Conservation (phyloP, 345 rosid species). For the Gossypium turneri region DNA sequence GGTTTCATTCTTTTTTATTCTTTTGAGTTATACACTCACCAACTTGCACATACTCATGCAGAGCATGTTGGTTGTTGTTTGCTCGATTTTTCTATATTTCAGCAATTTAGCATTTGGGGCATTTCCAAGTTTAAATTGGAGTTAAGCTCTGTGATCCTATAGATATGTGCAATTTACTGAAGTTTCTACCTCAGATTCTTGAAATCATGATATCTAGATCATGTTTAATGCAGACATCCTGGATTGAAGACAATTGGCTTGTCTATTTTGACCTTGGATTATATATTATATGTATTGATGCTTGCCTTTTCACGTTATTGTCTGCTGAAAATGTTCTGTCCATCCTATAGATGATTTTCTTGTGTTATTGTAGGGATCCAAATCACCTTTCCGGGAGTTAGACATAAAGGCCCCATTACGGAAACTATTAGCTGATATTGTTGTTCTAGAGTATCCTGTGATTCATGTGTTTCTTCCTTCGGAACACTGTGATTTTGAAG, state of each 20-base stretch:
- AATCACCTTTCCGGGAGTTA: slow-evolving; percentile 58
- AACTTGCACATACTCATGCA: not conserved
- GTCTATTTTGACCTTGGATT: not conserved
- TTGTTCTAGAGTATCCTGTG: slow-evolving; percentile 78
- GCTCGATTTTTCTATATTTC: not conserved
- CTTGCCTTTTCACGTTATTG: not conserved
- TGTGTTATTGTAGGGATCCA: slow-evolving; percentile 49
- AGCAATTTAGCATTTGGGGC: not conserved
- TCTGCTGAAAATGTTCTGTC: not conserved
- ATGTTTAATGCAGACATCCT: not conserved
- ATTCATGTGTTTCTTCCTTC: slow-evolving; percentile 82
- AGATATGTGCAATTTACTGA: not conserved
- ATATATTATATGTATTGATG: slow-evolving; percentile 7
- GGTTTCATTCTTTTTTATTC: slow-evolving; percentile 4
- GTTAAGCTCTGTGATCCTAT: not conserved
- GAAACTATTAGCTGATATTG: slow-evolving; percentile 52
- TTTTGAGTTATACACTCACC: not conserved
- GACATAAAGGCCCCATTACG: slow-evolving; percentile 56
- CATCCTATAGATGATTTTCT: not conserved
- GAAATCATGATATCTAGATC: not conserved
- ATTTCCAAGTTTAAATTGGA: not conserved
- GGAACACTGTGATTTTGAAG: slow-evolving; percentile 53
- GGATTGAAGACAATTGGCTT: not conserved
- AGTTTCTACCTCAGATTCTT: not conserved
- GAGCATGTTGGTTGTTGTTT: not conserved